Base-by-base conservation (phyloP, 2,329 filamentous ascomycete genomes). In the Tolypocladium endophyticum region DNA sequence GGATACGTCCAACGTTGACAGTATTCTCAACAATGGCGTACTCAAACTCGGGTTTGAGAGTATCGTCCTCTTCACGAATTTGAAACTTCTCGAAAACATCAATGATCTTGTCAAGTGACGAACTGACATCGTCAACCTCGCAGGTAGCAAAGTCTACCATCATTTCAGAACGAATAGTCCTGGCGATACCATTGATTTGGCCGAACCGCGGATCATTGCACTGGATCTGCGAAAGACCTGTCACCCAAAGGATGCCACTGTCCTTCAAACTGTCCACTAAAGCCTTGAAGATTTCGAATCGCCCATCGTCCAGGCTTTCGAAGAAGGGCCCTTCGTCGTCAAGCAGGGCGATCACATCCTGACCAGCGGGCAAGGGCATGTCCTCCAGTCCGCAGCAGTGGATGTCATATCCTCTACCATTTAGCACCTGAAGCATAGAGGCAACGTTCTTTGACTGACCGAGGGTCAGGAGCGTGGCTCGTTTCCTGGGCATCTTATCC, bases 211-310 rank as follows among this genome's bases (percentile, higher is more conserved):
- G 71, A 28, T 73, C 66, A 2, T 23, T 18, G 41, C 68, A 72
- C 1, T 58, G 38, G 0, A 69, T 56, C 33, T 73, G 70, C 12
- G 60, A 62, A 3, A 64, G 58, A 0, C 62, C 60, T 0, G 70
- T 73, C 1, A 72, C 55, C 72, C 72, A 74, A 2, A 73, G 60
- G 16, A 71, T 30, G 4, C 55, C 53, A 9, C 36, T 12, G 36
- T 30, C 20, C 20, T 25, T 30, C 28, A 33, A 23, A 11, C 11
- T 53, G 9, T 33, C 20, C 20, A 35, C 25, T 4, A 35, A 5
- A 1, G 18, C 11, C 30, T 35, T 33, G 30, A 53, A 53, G 11
- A 4, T 3, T n/a, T 23, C 28, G 4, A 53, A 35, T 4, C 30
- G 50, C 9, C 28, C 1, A 2, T 35, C 50, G 3, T 53, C 60